These are phyloP conservation scores for Phytophthora ohioensis DNA, from an alignment of 352 stramenopile species.

Conservation along the genomic window DNA sequence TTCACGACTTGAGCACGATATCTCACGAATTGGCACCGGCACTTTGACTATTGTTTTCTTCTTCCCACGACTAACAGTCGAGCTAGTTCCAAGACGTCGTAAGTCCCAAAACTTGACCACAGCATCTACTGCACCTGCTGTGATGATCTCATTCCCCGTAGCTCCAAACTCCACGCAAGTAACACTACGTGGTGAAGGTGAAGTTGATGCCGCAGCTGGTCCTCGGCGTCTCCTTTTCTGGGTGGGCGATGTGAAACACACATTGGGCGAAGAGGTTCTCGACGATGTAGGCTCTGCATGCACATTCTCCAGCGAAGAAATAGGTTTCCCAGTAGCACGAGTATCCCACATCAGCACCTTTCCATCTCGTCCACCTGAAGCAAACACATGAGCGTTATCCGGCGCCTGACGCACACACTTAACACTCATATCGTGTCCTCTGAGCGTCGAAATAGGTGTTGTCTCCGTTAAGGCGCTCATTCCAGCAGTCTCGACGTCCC, in stretches of 20 bases:
- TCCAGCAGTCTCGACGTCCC: conserved; percentile 58
- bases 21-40: conserved; percentile 37
- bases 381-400: conserved; percentile 48
- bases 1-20: conserved; percentile 51
- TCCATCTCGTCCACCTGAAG: conserved; percentile 69
- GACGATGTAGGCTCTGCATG: conserved; percentile 40
- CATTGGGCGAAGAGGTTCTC: conserved; percentile 15
- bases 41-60: conserved; percentile 26
- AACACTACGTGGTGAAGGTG: conserved; percentile 58
- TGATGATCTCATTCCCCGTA: conserved; percentile 54
- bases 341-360: conserved; percentile 74
- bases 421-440: conserved; percentile 75
- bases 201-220: conserved; percentile 28
- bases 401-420: conserved; percentile 73
- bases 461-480: conserved; percentile 4
- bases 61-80: conserved; percentile 14
- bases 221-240: conserved; percentile 40
- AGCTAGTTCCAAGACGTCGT: conserved; percentile 39
- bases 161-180: conserved; percentile 75
- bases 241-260: conserved; percentile 44
- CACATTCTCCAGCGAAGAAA: conserved; percentile 46
- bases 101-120: conserved; percentile 81
- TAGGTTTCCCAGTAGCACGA: conserved; percentile 33
- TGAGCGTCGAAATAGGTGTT: conserved; percentile 42
- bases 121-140: conserved; percentile 65